These are phyloP conservation scores for Begonia peltatifolia DNA, from an alignment of 306 rosid species.

Conservation along the genomic window DNA sequence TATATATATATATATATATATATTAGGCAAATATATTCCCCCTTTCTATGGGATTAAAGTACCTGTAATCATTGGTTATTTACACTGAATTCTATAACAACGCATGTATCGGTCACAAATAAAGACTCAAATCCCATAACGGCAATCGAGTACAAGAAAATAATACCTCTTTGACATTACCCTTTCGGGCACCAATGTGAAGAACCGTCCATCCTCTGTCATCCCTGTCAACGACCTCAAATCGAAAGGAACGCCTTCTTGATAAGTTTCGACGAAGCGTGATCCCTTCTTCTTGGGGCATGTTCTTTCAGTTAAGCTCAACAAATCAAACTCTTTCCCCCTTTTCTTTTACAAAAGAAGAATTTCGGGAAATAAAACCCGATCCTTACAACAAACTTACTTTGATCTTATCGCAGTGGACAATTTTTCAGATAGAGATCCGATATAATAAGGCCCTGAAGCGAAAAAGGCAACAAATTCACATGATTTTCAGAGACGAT, in stretches of 20 bases:
- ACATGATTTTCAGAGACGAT: constrained; percentile 18
- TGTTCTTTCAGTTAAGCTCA: not conserved
- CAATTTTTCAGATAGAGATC: not conserved
- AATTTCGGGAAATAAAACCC: not conserved
- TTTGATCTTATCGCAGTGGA: not conserved
- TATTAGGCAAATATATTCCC: too few relatives aligned
- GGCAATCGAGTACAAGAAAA: not conserved
- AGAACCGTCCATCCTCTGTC: constrained; percentile 89
- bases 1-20: too few relatives aligned
- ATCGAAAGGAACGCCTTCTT: constrained; percentile 38
- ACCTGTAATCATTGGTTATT: too few relatives aligned
- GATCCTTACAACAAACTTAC: not conserved
- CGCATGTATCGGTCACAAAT: not conserved
- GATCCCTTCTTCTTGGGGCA: constrained; percentile 27
- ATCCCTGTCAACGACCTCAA: constrained; percentile 39
- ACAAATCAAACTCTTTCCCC: not conserved
- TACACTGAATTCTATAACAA: too few relatives aligned
- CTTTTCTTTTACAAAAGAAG: too few relatives aligned
- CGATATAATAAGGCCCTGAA: constrained; percentile 3
- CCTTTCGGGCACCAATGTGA: constrained; percentile 66
- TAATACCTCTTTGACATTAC: constrained; percentile 50
- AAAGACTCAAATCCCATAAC: too few relatives aligned
- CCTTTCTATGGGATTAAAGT: too few relatives aligned
- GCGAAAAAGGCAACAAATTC: constrained; percentile 10
- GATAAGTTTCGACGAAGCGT: constrained; percentile 33